phyloP scores from a whole-genome alignment of 2,329 filamentous ascomycete genomes.

The Paracamarosporium sp. region DNA sequence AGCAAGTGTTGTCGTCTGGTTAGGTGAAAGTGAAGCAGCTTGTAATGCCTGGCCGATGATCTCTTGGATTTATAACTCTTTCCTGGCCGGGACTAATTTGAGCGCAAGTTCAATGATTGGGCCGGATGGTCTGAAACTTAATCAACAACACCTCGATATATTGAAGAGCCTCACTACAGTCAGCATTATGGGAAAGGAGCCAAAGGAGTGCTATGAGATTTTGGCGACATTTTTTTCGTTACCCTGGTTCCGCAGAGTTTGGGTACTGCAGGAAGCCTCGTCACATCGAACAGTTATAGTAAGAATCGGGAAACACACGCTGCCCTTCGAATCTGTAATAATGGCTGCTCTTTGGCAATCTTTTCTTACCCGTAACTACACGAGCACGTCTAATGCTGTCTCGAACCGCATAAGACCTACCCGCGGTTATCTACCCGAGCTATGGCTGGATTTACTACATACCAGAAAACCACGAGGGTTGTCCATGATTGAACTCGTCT shows the following conservation, averaged over 20 bases:
- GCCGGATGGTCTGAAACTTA: neutral
- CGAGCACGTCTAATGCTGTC: neutral
- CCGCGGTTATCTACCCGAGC: slow-evolving; percentile 13
- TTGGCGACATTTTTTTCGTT: slow-evolving; percentile 13
- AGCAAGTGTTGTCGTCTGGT: slow-evolving; percentile 32
- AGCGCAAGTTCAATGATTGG: neutral
- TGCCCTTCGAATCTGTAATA: slow-evolving; percentile 14
- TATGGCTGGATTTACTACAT: slow-evolving; percentile 14
- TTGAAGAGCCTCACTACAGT: neutral
- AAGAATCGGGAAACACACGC: slow-evolving; percentile 1
- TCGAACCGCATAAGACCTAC: neutral
- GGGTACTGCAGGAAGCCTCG: slow-evolving; percentile 19
- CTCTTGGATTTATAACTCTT: neutral
- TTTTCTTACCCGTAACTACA: slow-evolving; percentile 10
- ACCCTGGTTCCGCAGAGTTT: slow-evolving; percentile 19
- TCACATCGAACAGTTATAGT: slow-evolving; percentile 9
- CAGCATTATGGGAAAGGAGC: neutral
- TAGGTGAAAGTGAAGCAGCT: slow-evolving; percentile 15
- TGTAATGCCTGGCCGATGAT: neutral
- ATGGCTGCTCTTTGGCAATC: slow-evolving; percentile 17
- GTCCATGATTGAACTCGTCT: slow-evolving; percentile 15
- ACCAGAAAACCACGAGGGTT: slow-evolving; percentile 9
- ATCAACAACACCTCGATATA: neutral
- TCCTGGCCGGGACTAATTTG: neutral
- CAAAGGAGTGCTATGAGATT: slow-evolving; percentile 1